A percentile compares a stretch with the other conserved stretches of the same genome.
Evolutionary conservation across 78 protist genomes (phyloP).

Genomic region (Diacronema lutheri): DNA sequence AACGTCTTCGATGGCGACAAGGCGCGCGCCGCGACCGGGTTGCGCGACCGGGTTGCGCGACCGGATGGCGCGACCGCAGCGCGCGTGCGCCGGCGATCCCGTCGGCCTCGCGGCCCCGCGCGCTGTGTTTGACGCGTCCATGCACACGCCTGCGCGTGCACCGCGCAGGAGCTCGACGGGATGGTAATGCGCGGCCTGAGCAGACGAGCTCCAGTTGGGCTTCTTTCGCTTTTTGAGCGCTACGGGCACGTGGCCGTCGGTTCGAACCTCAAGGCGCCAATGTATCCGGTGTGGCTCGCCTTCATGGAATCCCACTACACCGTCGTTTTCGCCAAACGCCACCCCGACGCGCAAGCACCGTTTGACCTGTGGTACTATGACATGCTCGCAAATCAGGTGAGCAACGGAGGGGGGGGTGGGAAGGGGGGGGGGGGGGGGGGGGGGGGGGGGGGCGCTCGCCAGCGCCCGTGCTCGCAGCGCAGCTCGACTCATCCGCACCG

Average conservation of each 20-base stretch:
- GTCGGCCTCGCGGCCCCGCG: too few species aligned
- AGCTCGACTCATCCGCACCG: too few species aligned
- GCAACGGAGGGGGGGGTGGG: too few species aligned
- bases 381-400: background rate
- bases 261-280: background rate
- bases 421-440: too few species aligned
- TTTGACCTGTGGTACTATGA: background rate
- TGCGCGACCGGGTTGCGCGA: background rate
- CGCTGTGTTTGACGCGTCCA: background rate
- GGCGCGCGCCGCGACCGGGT: background rate
- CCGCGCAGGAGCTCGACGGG: background rate
- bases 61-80: too few species aligned
- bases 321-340: background rate
- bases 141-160: background rate
- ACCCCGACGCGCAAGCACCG: background rate
- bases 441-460: too few species aligned
- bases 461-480: too few species aligned
- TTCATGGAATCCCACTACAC: conserved; percentile 39
- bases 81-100: too few species aligned
- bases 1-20: conserved; percentile 50
- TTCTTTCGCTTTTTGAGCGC: conserved; percentile 42
- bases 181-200: background rate
- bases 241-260: background rate
- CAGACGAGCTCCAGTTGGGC: conserved; percentile 11
- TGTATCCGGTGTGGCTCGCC: background rate